Percentiles rank a stretch among this genome's conserved stretches.
Evolutionary conservation across 2,329 filamentous ascomycete species (phyloP).

Genomic region (Corynespora cassiicola): DNA sequence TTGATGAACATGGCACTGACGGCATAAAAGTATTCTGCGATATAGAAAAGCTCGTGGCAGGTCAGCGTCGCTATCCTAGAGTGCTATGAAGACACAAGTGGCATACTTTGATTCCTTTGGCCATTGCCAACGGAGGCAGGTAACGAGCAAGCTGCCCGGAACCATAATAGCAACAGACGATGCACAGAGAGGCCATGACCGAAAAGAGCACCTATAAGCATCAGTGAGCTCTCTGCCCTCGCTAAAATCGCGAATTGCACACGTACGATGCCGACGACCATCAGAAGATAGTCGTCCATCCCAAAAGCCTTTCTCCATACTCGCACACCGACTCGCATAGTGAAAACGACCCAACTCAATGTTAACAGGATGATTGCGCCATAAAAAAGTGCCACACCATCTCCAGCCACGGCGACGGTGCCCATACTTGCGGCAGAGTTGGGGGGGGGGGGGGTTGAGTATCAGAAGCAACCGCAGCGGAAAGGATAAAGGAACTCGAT

Average conservation of each 20-base stretch:
- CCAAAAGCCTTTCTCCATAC: slow-evolving; percentile 21
- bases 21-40: slow-evolving; percentile 29
- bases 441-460: neutral
- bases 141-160: slow-evolving; percentile 19
- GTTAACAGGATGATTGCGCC: slow-evolving; percentile 22
- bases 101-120: slow-evolving; percentile 22
- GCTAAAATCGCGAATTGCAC: neutral
- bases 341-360: slow-evolving; percentile 24
- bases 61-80: neutral
- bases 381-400: slow-evolving; percentile 24
- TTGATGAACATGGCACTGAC: slow-evolving; percentile 25
- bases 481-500: slow-evolving; percentile 1
- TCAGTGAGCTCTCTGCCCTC: slow-evolving; percentile 4
- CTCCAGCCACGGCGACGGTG: slow-evolving; percentile 20
- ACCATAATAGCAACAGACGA: slow-evolving; percentile 24
- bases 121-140: slow-evolving; percentile 14
- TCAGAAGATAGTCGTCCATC: slow-evolving; percentile 22
- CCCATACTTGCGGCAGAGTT: slow-evolving; percentile 11
- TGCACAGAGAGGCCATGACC: slow-evolving; percentile 24
- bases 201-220: slow-evolving; percentile 18
- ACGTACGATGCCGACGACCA: slow-evolving; percentile 24
- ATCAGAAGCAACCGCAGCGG: slow-evolving; percentile 1
- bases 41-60: slow-evolving; percentile 17
- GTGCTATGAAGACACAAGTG: neutral
- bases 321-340: slow-evolving; percentile 23